A percentile compares a stretch with the other conserved stretches of the same genome.
phyloP scores from a whole-genome alignment of 768 basidiomycete genomes.

The Lactarius sanguifluus region DNA sequence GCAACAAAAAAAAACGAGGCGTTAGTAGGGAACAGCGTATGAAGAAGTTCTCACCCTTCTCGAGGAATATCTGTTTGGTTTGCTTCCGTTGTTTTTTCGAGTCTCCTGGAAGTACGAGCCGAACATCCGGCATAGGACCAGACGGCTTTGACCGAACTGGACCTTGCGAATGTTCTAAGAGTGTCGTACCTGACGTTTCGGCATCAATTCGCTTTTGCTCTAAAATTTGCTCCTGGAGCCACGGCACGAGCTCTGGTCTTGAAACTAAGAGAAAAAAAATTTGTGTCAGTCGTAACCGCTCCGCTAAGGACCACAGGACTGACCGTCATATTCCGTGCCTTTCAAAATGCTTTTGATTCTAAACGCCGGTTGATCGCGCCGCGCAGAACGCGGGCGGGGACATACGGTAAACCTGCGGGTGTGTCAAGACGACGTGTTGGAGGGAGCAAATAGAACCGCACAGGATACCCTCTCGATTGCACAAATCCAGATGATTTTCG shows the following conservation, averaged over 20 bases:
- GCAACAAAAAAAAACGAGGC: background rate
- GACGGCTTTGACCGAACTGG: conserved; percentile 39
- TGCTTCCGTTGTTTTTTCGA: conserved; percentile 73
- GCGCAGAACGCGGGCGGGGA: conserved; percentile 52
- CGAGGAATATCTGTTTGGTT: conserved; percentile 65
- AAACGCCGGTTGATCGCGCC: conserved; percentile 66
- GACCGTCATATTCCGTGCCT: conserved; percentile 74
- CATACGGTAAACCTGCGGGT: conserved; percentile 50
- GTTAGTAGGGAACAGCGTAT: background rate
- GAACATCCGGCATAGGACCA: conserved; percentile 46
- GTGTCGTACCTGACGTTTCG: conserved; percentile 56
- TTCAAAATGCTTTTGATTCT: conserved; percentile 82
- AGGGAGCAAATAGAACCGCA: conserved; percentile 37
- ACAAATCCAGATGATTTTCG: conserved; percentile 65
- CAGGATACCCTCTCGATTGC: conserved; percentile 82
- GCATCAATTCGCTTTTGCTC: conserved; percentile 78
- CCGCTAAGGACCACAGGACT: conserved; percentile 29
- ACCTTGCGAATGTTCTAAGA: conserved; percentile 42
- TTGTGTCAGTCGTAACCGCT: conserved; percentile 12
- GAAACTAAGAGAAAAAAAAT: conserved; percentile 41
- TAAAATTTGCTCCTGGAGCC: conserved; percentile 73
- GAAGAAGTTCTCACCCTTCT: conserved; percentile 51
- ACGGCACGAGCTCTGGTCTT: conserved; percentile 67
- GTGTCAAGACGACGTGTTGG: background rate
- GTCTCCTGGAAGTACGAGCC: conserved; percentile 66